Conservation (phyloP, 202 grass and related monocot species). For the Musa balbisiana region DNA sequence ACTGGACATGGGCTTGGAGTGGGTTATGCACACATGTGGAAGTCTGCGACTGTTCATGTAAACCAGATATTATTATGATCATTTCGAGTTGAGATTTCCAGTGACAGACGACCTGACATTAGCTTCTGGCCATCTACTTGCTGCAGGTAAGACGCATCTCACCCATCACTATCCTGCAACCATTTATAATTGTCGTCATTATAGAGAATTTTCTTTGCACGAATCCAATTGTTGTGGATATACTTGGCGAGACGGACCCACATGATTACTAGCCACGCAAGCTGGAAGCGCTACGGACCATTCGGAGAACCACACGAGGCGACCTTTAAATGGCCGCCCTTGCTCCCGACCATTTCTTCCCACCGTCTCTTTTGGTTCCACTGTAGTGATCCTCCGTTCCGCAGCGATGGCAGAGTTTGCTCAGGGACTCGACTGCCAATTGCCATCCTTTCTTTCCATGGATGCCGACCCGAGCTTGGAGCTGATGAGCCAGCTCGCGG, state of each 20-base stretch:
- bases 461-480: neutral
- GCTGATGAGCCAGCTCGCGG: neutral
- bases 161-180: too few relatives aligned
- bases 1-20: too few relatives aligned
- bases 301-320: neutral
- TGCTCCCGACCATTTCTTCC: neutral
- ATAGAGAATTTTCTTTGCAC: neutral
- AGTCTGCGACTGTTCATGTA: too few relatives aligned
- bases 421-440: neutral
- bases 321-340: neutral
- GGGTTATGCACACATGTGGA: too few relatives aligned
- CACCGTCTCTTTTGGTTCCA: neutral
- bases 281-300: neutral
- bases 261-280: neutral
- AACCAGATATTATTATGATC: too few relatives aligned
- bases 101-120: too few relatives aligned
- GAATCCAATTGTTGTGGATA: neutral
- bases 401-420: slow-evolving; percentile 1
- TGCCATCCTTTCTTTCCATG: neutral
- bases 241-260: neutral
- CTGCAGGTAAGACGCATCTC: too few relatives aligned
- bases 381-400: neutral
- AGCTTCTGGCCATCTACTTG: too few relatives aligned
- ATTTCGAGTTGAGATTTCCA: too few relatives aligned
- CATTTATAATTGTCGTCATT: neutral